Base-by-base conservation (phyloP, 78 protist genomes). In the Bigelowiella natans region DNA sequence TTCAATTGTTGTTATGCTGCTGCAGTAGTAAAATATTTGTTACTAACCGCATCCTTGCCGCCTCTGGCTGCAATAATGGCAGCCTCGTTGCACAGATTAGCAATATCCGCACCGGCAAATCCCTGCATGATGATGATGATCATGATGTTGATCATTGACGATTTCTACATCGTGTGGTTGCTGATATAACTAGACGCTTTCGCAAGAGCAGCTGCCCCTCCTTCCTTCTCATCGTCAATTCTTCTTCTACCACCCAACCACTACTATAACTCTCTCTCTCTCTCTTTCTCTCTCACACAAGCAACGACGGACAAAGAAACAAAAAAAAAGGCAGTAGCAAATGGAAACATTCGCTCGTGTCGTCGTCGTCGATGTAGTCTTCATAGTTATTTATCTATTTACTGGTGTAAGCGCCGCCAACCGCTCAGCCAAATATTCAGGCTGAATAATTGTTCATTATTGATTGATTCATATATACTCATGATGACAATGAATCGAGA, bases 101-200 rank as follows among this genome's bases (percentile, higher is more conserved):
- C 97, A 30, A 98, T 96, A 84, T 98, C 99, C 28, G 98, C 98
- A 0, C 98, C 99, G 0, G 94, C 39, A 36, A 93, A 94, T 30
- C 94, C 94, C 36, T n/a, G 86, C n/a, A n/a, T n/a, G n/a, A n/a
- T n/a, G n/a, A n/a, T n/a, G n/a, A n/a, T n/a, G n/a, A n/a, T n/a
- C n/a, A n/a, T n/a, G n/a, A n/a, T n/a, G n/a, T n/a, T n/a, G n/a
- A n/a, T n/a, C n/a, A n/a, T n/a, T n/a, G n/a, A n/a, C n/a, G n/a
- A n/a, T n/a, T n/a, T n/a, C n/a, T n/a, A n/a, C n/a, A n/a, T n/a
- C n/a, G n/a, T n/a, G n/a, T n/a, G n/a, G n/a, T n/a, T n/a, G n/a
- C n/a, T n/a, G n/a, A n/a, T n/a, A n/a, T n/a, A n/a, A n/a, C n/a
- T n/a, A n/a, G n/a, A n/a, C n/a, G n/a, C n/a, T n/a, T n/a, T n/a